These are phyloP conservation scores for Eimeria maxima DNA, from an alignment of 169 alveolate species.

Conservation along the genomic window DNA sequence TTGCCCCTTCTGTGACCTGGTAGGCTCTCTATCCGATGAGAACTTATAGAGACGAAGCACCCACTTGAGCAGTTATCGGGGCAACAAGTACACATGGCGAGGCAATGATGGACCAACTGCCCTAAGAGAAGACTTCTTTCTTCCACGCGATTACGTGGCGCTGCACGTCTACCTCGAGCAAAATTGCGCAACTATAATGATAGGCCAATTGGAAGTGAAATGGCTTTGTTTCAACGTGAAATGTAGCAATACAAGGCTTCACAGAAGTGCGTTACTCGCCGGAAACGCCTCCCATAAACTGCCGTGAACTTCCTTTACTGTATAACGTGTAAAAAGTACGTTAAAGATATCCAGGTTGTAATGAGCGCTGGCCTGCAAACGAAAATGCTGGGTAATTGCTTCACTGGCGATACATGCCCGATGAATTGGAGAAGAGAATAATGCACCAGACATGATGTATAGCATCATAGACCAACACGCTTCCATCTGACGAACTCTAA, in stretches of 20 bases:
- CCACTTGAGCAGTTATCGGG: background rate
- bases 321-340: background rate
- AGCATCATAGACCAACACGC: background rate
- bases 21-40: background rate
- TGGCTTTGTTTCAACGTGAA: background rate
- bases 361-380: background rate
- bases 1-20: background rate
- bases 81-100: background rate
- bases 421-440: background rate
- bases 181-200: background rate
- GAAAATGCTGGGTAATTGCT: background rate
- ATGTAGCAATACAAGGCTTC: background rate
- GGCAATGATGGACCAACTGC: background rate
- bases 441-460: background rate
- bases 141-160: background rate
- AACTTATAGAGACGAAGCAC: no score
- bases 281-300: background rate
- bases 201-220: background rate
- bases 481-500: background rate
- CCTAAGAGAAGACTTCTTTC: background rate
- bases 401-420: slow-evolving; percentile 12
- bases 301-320: background rate
- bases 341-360: background rate
- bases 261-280: background rate
- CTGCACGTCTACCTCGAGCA: background rate